phyloP scores from a whole-genome alignment of 1,139 yeast species.

The Nematodospora anomalae region DNA sequence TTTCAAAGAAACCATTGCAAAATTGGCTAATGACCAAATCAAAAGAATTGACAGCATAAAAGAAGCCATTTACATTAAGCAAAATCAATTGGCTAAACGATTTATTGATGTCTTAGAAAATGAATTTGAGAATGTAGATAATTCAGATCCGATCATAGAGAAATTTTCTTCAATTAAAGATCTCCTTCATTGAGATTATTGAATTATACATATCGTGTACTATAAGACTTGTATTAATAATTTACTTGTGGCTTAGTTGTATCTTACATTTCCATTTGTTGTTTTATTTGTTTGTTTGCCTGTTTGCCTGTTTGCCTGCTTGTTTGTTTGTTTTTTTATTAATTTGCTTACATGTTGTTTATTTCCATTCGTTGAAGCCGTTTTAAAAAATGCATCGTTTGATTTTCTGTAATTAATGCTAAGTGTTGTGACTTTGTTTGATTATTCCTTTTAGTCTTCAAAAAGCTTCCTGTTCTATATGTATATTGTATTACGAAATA shows the following conservation, averaged over 20 bases:
- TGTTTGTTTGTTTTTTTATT: neutral
- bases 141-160: slow-evolving; percentile 4
- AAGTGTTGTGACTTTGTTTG: neutral
- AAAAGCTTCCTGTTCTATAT: neutral
- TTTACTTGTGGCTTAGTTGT: neutral
- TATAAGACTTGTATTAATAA: neutral
- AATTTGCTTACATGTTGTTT: neutral
- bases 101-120: slow-evolving; percentile 14
- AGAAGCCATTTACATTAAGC: slow-evolving; percentile 17
- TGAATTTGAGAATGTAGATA: slow-evolving; percentile 6
- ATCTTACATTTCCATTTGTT: neutral
- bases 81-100: slow-evolving; percentile 17
- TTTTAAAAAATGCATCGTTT: neutral
- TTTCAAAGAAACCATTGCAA: slow-evolving; percentile 17
- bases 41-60: slow-evolving; percentile 16
- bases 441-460: neutral
- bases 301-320: neutral
- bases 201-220: neutral
- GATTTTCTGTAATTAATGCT: neutral
- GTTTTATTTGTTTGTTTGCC: neutral
- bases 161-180: slow-evolving; percentile 7
- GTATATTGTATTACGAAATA: neutral
- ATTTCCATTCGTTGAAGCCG: neutral
- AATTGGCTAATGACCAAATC: slow-evolving; percentile 13
- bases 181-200: slow-evolving; percentile 1